phyloP scores from a whole-genome alignment of 495 filamentous ascomycete genomes.

The Oidiodendron maius region DNA sequence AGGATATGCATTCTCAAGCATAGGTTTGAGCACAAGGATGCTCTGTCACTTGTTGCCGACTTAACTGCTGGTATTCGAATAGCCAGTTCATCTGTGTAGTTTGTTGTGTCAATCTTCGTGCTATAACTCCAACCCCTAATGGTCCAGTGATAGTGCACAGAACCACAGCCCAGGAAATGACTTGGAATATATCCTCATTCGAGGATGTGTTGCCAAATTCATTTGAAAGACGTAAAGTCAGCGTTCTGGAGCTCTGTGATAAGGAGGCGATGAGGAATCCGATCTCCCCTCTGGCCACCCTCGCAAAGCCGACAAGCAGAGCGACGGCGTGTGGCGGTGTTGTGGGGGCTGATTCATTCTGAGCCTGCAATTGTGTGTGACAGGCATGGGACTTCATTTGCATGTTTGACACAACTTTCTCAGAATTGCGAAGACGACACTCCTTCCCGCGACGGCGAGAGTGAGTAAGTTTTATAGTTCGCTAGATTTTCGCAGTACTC shows the following conservation, averaged over 20 bases:
- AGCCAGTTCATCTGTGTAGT: background rate
- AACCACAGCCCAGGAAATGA: conserved; percentile 70
- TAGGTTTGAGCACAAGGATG: no score
- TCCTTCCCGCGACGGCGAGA: background rate
- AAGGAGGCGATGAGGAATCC: conserved; percentile 71
- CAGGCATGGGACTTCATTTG: background rate
- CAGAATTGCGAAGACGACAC: background rate
- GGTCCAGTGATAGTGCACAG: conserved; percentile 72
- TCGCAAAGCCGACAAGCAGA: conserved; percentile 44
- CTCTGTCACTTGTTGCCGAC: no score
- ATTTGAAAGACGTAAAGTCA: conserved; percentile 2
- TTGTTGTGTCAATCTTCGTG: conserved; percentile 23
- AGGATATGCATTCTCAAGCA: background rate
- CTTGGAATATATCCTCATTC: conserved; percentile 48
- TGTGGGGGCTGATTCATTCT: background rate
- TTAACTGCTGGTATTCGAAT: background rate
- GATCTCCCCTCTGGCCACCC: conserved; percentile 75
- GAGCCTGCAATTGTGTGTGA: background rate
- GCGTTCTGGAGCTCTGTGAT: conserved; percentile 28
- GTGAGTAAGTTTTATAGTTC: background rate
- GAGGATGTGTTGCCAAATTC: conserved; percentile 12
- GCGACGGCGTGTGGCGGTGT: conserved; percentile 10
- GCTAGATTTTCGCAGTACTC: conserved; percentile 3
- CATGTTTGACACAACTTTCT: background rate
- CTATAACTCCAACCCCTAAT: conserved; percentile 56